Base-by-base conservation (phyloP, 768 basidiomycete species). In the Macrolepiota fuliginosa region DNA sequence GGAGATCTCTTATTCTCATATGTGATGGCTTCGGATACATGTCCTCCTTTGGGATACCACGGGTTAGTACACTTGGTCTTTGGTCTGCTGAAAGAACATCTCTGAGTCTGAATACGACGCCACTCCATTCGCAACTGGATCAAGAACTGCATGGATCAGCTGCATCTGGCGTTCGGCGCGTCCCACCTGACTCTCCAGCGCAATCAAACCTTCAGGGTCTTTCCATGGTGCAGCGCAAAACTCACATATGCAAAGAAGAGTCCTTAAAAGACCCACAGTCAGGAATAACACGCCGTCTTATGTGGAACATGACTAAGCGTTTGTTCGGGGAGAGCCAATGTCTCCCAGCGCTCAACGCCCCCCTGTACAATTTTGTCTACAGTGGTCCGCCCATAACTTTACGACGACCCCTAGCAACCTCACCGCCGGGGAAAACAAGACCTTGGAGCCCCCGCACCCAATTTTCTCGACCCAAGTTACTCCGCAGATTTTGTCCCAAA, bases 241-340 rank as follows among this genome's bases (percentile, higher is more conserved):
- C 4, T 32, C 42, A 45, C 17, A 45, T 17, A n/a, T 45, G 5
- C 42, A 10, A 15, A 19, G 22, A n/a, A 35, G 11, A 12, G 12
- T 32, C 3, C 29, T 32, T 32, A 32, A 46, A 57, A 47, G 32
- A 13, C 46, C 45, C 56, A 57, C 45, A 32, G 10, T 42, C 58
- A 53, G 11, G 37, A 53, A 51, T 32, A 52, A 29, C 50, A 51
- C 29, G 4, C 50, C 58, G 27, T 12, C n/a, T 25, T 39, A 32
- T 59, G 50, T 52, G 58, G 58, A 59, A 53, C 49, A 52, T 40
- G 58, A 52, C 50, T 53, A 59, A 57, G 56, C 56, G 24, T 42
- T 40, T 15, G 42, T 35, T 15, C 29, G 42, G 3, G 24, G 13
- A 12, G 51, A 36, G 29, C 49, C 22, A 2, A 29, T 11, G 19